A percentile compares a stretch with the other conserved stretches of the same genome.
Evolutionary conservation across 164 flowering plant genomes (phyloP).

Genomic region (Euptelea pleiosperma): DNA sequence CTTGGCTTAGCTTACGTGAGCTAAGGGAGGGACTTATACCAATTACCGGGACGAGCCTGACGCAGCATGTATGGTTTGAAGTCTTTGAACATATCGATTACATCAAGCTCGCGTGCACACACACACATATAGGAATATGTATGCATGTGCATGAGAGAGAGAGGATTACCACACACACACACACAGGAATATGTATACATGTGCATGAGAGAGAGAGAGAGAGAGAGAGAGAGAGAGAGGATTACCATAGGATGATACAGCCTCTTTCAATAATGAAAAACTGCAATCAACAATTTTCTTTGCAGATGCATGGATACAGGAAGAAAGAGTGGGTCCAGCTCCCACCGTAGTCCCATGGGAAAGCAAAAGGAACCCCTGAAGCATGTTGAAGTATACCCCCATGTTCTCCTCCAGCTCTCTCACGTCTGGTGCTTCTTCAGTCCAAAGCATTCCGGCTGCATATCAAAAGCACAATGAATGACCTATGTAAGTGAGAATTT

Average conservation of each 20-base stretch:
- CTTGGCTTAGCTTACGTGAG: too few relatives aligned
- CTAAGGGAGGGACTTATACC: too few relatives aligned
- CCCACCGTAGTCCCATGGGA: conserved; percentile 74
- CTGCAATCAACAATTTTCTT: conserved; percentile 76
- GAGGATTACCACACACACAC: too few relatives aligned
- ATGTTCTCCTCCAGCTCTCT: conserved; percentile 67
- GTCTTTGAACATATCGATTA: too few relatives aligned
- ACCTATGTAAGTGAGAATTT: too few relatives aligned
- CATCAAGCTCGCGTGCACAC: too few relatives aligned
- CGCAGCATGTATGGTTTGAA: too few relatives aligned
- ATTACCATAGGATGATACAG: conserved; percentile 26
- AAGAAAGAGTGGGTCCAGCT: conserved; percentile 82
- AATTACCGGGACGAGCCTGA: too few relatives aligned
- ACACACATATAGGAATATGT: too few relatives aligned
- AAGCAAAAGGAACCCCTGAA: conserved; percentile 80
- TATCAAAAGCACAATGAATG: neutral
- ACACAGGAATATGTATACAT: too few relatives aligned
- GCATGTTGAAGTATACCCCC: conserved; percentile 61
- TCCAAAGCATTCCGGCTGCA: conserved; percentile 89
- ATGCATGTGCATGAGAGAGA: too few relatives aligned
- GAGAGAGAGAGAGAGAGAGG: neutral
- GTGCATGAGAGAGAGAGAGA: neutral
- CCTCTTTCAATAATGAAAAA: conserved; percentile 31
- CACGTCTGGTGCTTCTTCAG: conserved; percentile 50
- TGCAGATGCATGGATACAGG: conserved; percentile 52